Evolutionary conservation across 768 basidiomycete species (phyloP).

Genomic region (Astraeus odoratus): DNA sequence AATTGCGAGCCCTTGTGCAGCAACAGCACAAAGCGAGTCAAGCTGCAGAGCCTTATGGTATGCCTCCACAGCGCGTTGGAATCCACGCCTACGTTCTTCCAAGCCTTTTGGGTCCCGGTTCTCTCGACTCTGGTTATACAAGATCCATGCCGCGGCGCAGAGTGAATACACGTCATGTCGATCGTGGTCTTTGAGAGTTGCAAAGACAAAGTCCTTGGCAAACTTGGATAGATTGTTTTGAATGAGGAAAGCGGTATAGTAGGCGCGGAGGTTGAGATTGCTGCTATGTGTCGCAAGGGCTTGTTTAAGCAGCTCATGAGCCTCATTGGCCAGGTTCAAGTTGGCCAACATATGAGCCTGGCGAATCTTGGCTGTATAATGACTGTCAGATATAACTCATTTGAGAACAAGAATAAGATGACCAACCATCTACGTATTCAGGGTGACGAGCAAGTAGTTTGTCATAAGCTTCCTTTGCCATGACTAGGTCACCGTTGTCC

Average conservation of each 20-base stretch:
- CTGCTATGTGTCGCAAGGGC: conserved; percentile 68
- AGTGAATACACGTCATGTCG: conserved; percentile 87
- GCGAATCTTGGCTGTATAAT: conserved; percentile 84
- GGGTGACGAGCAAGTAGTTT: conserved; percentile 87
- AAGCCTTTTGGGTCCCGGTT: conserved; percentile 53
- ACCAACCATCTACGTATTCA: conserved; percentile 91
- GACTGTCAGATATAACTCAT: conserved; percentile 6
- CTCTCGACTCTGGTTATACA: conserved; percentile 83
- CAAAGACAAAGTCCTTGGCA: conserved; percentile 86
- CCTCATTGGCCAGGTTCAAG: conserved; percentile 68
- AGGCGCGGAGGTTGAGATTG: conserved; percentile 86
- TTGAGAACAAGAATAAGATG: background rate
- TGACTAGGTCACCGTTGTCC: conserved; percentile 61
- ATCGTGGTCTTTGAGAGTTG: conserved; percentile 80
- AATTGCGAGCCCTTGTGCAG: conserved; percentile 94
- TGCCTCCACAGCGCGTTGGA: conserved; percentile 80
- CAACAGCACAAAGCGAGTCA: conserved; percentile 83
- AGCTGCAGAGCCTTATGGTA: conserved; percentile 86
- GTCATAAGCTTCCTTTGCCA: conserved; percentile 82
- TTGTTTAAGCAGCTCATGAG: conserved; percentile 87
- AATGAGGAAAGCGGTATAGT: conserved; percentile 89
- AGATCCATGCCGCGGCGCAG: conserved; percentile 82
- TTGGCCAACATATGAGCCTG: conserved; percentile 74
- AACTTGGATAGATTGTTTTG: conserved; percentile 61
- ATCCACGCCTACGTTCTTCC: conserved; percentile 67